Conservation (phyloP, 225 moss, liverwort and hornwort species). For the Bryum argenteum region DNA sequence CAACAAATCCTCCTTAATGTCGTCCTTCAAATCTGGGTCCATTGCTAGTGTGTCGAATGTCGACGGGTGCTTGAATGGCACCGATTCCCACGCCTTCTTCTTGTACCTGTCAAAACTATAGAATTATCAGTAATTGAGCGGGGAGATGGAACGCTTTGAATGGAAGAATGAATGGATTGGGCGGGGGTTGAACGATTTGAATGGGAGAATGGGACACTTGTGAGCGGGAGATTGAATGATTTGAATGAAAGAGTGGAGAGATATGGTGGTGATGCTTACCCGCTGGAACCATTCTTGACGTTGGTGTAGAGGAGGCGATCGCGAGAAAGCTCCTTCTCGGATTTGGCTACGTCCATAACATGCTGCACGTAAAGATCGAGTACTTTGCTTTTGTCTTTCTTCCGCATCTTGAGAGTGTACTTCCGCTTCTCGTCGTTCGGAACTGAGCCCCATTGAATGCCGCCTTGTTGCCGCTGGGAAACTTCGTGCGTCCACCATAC, state of each 20-base stretch:
- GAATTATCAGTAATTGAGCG: no score
- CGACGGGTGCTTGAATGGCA: constrained; percentile 79
- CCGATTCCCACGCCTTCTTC: constrained; percentile 62
- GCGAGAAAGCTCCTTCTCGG: constrained; percentile 50
- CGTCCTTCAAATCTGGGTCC: constrained; percentile 58
- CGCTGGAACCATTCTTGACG: constrained; percentile 26
- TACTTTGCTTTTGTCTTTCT: constrained; percentile 58
- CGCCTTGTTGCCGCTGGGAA: constrained; percentile 27
- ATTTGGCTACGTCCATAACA: constrained; percentile 53
- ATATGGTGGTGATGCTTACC: constrained; percentile 16
- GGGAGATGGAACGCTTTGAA: no score
- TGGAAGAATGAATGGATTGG: no score
- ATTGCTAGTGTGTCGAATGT: constrained; percentile 76
- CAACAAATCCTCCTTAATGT: constrained; percentile 58
- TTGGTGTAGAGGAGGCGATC: constrained; percentile 85
- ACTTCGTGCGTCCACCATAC: constrained; percentile 58
- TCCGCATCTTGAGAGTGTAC: constrained; percentile 62
- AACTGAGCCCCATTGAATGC: constrained; percentile 1
- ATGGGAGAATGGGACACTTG: neutral
- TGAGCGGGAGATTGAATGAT: no score
- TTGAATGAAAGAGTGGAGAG: neutral
- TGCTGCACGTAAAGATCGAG: constrained; percentile 65
- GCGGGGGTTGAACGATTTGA: no score
- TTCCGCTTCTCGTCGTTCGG: constrained; percentile 51
- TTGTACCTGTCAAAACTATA: constrained; percentile 24